Conservation (phyloP, 2,329 filamentous ascomycete genomes). For the Apiospora marii region DNA sequence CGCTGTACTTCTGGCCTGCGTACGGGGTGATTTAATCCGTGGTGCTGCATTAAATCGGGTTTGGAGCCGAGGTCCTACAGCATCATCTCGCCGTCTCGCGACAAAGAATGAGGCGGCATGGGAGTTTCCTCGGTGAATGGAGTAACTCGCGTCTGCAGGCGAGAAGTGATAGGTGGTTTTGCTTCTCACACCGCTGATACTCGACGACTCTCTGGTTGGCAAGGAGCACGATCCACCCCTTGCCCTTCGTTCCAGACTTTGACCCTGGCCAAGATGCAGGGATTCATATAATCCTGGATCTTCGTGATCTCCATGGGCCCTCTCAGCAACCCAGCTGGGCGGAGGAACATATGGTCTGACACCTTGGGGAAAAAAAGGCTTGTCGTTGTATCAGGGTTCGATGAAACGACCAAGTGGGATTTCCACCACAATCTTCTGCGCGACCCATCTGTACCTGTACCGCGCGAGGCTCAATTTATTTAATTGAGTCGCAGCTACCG, state of each 20-base stretch:
- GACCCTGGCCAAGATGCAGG: neutral
- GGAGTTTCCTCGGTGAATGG: constrained; percentile 2
- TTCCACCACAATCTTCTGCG: neutral
- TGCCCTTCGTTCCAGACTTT: constrained; percentile 10
- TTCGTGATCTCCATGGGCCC: constrained; percentile 12
- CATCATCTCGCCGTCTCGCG: neutral
- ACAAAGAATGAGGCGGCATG: neutral
- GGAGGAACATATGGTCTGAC: constrained; percentile 11
- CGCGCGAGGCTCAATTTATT: neutral
- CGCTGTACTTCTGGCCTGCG: neutral
- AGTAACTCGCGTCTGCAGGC: neutral
- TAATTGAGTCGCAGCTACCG: neutral
- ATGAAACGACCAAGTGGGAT: constrained; percentile 9
- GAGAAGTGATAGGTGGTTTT: constrained; percentile 15
- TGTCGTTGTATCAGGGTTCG: neutral
- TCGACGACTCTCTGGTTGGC: neutral
- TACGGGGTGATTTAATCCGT: neutral
- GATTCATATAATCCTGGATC: neutral
- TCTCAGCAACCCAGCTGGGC: neutral
- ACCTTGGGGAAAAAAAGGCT: constrained; percentile 18
- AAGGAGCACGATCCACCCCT: constrained; percentile 5
- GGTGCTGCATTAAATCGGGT: neutral
- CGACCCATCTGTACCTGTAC: neutral
- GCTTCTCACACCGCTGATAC: constrained; percentile 14
- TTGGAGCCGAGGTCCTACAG: neutral